Conservation (phyloP, 176 grass and related monocot species). For the Aechmea fasciata region DNA sequence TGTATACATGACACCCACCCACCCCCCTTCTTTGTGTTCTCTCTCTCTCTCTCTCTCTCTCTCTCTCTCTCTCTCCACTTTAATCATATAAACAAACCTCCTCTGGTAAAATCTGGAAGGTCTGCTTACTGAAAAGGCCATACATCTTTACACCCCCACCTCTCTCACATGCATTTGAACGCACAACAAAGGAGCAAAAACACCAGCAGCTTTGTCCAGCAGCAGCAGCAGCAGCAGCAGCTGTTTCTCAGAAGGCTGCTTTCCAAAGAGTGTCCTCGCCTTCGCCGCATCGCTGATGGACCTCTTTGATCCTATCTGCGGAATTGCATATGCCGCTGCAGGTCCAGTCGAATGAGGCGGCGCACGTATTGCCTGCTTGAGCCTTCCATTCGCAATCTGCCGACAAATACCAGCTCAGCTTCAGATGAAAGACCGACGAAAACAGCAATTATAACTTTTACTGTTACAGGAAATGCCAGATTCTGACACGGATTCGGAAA, state of each 20-base stretch:
- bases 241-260: constrained; percentile 22
- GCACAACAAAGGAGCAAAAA: background rate
- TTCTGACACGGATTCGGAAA: too few species aligned
- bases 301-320: constrained; percentile 36
- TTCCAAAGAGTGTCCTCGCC: constrained; percentile 30
- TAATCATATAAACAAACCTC: background rate
- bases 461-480: background rate
- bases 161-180: too few species aligned
- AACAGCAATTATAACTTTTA: background rate
- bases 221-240: background rate
- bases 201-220: too few species aligned
- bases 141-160: background rate
- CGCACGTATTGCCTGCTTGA: constrained; percentile 37
- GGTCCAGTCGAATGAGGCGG: constrained; percentile 43
- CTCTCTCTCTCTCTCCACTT: too few species aligned
- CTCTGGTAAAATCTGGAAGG: background rate
- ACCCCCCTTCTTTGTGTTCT: background rate
- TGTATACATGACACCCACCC: background rate
- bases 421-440: background rate
- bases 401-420: background rate
- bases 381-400: constrained; percentile 51
- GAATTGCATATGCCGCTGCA: constrained; percentile 63
- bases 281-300: constrained; percentile 45
- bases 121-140: background rate
- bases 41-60: background rate